A percentile compares a stretch with the other conserved stretches of the same genome.
These are phyloP conservation scores for Myxozyma sirexii DNA, from an alignment of 805 yeast genomes.

Conservation along the genomic window DNA sequence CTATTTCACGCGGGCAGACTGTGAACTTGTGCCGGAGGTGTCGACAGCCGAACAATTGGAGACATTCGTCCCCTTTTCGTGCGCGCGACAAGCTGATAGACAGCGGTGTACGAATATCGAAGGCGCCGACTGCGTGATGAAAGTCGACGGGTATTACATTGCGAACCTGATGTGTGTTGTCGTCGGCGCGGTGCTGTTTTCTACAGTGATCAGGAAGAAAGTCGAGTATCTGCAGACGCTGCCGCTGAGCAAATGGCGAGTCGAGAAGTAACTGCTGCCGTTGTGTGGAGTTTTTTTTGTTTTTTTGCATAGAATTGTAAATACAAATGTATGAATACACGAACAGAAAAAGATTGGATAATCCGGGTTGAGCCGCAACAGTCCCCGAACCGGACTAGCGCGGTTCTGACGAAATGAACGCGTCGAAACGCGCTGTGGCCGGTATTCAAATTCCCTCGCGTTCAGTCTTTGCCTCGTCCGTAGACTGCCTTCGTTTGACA, in stretches of 20 bases:
- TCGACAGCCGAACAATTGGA: constrained; percentile 28
- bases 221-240: constrained; percentile 67
- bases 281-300: constrained; percentile 11
- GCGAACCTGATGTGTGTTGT: constrained; percentile 73
- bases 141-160: constrained; percentile 81
- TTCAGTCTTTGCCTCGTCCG: background rate
- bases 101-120: constrained; percentile 50
- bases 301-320: background rate
- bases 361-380: too few relatives aligned
- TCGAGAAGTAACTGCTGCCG: constrained; percentile 48
- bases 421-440: background rate
- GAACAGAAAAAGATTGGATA: background rate
- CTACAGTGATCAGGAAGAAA: constrained; percentile 65
- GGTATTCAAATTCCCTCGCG: background rate
- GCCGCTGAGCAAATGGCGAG: constrained; percentile 35
- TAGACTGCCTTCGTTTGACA: too few relatives aligned
- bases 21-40: constrained; percentile 44
- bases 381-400: background rate
- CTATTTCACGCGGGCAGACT: constrained; percentile 66
- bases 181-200: constrained; percentile 66
- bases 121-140: constrained; percentile 59
- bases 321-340: background rate
- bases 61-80: constrained; percentile 38
- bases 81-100: constrained; percentile 48
- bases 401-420: background rate